Conservation (phyloP, 2,329 filamentous ascomycete genomes). For the Penicillium sp. region DNA sequence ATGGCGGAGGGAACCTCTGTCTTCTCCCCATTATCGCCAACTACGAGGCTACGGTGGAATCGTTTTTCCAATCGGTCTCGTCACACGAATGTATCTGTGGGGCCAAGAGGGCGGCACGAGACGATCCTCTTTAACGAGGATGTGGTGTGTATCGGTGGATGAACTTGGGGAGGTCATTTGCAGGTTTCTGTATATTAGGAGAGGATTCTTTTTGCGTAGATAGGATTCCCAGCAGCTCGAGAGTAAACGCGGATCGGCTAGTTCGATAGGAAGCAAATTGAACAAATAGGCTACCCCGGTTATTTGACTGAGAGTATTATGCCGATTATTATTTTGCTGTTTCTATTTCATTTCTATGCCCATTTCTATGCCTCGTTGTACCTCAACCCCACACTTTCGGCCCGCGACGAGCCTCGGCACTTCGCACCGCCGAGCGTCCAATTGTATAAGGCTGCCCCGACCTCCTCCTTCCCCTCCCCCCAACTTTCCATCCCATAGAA, state of each 20-base stretch:
- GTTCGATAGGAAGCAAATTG: constrained; percentile 10
- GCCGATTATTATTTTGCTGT: too few species aligned
- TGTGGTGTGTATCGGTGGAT: constrained; percentile 1
- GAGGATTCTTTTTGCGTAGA: constrained; percentile 9
- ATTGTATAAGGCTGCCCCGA: constrained; percentile 17
- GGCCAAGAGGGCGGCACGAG: constrained; percentile 12
- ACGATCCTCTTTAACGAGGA: constrained; percentile 18
- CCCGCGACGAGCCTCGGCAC: constrained; percentile 28
- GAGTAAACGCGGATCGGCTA: constrained; percentile 21
- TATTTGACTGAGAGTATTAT: neutral
- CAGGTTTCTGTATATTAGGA: constrained; percentile 9
- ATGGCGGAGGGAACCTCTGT: constrained; percentile 19
- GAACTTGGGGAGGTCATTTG: constrained; percentile 1
- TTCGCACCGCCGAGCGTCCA: constrained; percentile 14
- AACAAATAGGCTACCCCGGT: constrained; percentile 9
- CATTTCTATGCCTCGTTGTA: neutral
- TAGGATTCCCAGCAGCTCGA: constrained; percentile 12
- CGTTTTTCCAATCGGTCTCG: constrained; percentile 32
- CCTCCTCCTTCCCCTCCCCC: constrained; percentile 6
- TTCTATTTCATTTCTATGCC: too few species aligned
- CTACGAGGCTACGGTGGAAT: constrained; percentile 34
- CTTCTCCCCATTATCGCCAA: constrained; percentile 34
- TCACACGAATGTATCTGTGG: constrained; percentile 34
- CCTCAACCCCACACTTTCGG: constrained; percentile 27
- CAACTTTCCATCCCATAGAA: constrained; percentile 1